Conservation (phyloP, 2,329 filamentous ascomycete genomes). For the Aureobasidium sp. region DNA sequence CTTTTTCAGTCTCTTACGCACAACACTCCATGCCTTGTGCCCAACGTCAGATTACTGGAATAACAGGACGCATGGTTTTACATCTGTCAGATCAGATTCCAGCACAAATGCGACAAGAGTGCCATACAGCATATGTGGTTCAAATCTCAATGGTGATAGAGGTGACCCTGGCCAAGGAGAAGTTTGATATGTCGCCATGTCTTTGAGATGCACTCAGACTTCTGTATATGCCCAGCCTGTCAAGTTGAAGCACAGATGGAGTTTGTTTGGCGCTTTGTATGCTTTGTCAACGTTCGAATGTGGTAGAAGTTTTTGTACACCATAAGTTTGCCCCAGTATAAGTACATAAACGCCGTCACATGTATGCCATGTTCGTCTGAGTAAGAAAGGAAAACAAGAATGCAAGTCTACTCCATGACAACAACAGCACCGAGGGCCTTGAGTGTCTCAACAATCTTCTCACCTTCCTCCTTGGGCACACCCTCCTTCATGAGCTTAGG, state of each 20-base stretch:
- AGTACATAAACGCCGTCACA: constrained; percentile 17
- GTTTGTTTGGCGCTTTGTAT: background rate
- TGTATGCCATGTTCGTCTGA: constrained; percentile 3
- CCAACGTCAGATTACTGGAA: too few relatives aligned
- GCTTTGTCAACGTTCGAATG: background rate
- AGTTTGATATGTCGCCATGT: background rate
- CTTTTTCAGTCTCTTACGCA: background rate
- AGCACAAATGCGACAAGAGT: fast-evolving
- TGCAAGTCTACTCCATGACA: constrained; percentile 66
- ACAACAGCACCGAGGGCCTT: constrained; percentile 89
- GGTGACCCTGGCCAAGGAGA: background rate
- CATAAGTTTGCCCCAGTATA: constrained; percentile 16
- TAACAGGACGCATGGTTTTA: background rate
- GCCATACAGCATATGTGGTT: background rate
- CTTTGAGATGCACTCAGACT: background rate
- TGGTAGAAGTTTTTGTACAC: constrained; percentile 16
- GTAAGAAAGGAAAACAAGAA: background rate
- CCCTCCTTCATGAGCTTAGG: constrained; percentile 99
- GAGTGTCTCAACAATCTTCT: constrained; percentile 94
- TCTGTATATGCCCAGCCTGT: too few relatives aligned
- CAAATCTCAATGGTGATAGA: background rate
- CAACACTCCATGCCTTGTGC: background rate
- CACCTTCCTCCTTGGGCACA: constrained; percentile 95
- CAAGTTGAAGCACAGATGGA: too few relatives aligned
- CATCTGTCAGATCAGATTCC: background rate